Base-by-base conservation (phyloP, 148 eudicot genomes). In the Nepenthes gracilis region DNA sequence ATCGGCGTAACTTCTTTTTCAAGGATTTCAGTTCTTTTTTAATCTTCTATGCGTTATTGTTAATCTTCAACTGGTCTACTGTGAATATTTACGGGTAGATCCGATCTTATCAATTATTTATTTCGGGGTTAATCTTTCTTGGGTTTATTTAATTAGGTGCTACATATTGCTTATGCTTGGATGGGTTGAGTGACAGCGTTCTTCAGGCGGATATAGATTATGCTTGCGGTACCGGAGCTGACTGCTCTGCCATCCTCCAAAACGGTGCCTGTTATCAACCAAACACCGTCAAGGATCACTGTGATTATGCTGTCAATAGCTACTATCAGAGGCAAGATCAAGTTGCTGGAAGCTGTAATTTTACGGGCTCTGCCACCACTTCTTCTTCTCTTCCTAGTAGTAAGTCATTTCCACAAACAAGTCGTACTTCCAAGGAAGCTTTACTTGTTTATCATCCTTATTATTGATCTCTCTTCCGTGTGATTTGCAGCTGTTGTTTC, bases 141-240 rank as follows among this genome's bases (percentile, higher is more conserved):
- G 23, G 23, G 13, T n/a, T 49, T 36, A 2, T 43, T 51, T 12
- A 1, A 50, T 4, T 61, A 82, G 96, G 80, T 78, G 96, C 77
- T 34, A 58, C 64, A 38, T 88, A 85, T 67, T 88, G 96, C 62
- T 23, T 88, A 47, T 88, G 96, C 60, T 82, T 77, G 65, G 79
- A 67, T 55, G 86, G 81, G 47, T 37, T 69, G 43, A 35, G 70
- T 54, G 78, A 76, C 43, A 11, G 75, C 59, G 64, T 57, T 50
- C 72, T 76, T 62, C 85, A 85, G 70, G 83, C 65, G 62, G 75
- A 68, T 58, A 82, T 88, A 72, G 91, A 88, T 37, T 88, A 74
- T 74, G 90, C 96, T 12, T 88, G 96, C 81, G 96, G 88, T 63
- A 45, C 58, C 59, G 91, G 91, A 5, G 96, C 91, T 34, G 82